phyloP scores from a whole-genome alignment of 1,284 basidiomycete species.

The Apiotrichum mycotoxinovorans region DNA sequence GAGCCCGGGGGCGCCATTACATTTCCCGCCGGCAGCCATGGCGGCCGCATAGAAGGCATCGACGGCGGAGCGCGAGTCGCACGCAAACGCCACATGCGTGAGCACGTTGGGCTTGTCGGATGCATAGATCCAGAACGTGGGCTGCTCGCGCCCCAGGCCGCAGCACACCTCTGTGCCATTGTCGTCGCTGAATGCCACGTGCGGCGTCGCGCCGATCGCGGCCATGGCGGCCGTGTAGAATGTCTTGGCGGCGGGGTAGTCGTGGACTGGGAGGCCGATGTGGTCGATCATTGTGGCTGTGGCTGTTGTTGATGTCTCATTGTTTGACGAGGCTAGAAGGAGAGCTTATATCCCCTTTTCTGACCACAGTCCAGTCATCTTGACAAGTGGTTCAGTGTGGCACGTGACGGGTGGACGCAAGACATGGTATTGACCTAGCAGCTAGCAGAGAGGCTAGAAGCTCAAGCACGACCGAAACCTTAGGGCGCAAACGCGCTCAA shows the following conservation, averaged over 20 bases:
- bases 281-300: slow-evolving; percentile 13
- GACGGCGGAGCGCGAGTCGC: not conserved
- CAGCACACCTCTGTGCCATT: not conserved
- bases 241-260: slow-evolving; percentile 10
- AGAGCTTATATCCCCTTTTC: no score
- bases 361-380: no score
- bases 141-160: slow-evolving; percentile 6
- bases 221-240: slow-evolving; percentile 11
- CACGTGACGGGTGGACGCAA: no score
- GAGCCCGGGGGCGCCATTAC: slow-evolving; percentile 3
- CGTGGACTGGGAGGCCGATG: slow-evolving; percentile 7
- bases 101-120: not conserved
- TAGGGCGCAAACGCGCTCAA: no score
- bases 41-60: slow-evolving; percentile 17
- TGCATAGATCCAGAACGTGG: slow-evolving; percentile 12
- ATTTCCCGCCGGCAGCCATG: slow-evolving; percentile 10
- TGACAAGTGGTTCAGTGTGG: no score
- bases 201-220: slow-evolving; percentile 2
- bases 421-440: no score
- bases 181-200: not conserved
- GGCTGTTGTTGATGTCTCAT: no score
- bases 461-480: no score
- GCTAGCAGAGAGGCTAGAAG: no score
- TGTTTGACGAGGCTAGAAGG: no score
- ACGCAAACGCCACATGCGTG: slow-evolving; percentile 10